phyloP scores from a whole-genome alignment of 352 stramenopile genomes.

The Globisporangium sylvaticum region DNA sequence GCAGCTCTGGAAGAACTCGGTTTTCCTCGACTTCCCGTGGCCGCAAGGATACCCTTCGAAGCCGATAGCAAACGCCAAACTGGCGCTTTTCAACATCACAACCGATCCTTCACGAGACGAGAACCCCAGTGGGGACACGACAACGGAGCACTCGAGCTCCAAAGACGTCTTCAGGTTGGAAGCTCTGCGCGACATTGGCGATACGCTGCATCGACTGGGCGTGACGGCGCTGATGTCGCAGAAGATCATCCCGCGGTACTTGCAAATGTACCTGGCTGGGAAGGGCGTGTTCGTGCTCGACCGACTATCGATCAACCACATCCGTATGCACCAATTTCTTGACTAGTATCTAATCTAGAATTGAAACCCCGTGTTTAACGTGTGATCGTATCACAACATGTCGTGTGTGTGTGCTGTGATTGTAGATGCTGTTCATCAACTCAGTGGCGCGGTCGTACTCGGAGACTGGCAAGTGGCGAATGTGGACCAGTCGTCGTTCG shows the following conservation, averaged over 20 bases:
- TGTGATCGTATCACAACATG: neutral
- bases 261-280: conserved; percentile 33
- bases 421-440: conserved; percentile 39
- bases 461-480: conserved; percentile 39
- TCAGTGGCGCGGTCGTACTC: conserved; percentile 43
- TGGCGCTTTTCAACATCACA: conserved; percentile 60
- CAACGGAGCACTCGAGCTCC: conserved; percentile 1
- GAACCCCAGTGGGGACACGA: neutral
- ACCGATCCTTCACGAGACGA: conserved; percentile 32
- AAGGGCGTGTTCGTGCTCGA: conserved; percentile 48
- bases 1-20: conserved; percentile 33
- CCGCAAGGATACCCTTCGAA: conserved; percentile 14
- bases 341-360: too few relatives aligned
- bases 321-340: conserved; percentile 32
- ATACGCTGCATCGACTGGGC: conserved; percentile 27
- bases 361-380: neutral
- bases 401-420: neutral
- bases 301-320: conserved; percentile 41
- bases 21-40: conserved; percentile 43
- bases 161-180: conserved; percentile 22
- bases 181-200: conserved; percentile 28
- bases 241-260: conserved; percentile 46
- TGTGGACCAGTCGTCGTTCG: conserved; percentile 21
- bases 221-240: conserved; percentile 47
- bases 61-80: conserved; percentile 21